Base-by-base conservation (phyloP, 1,284 basidiomycete genomes). In the Stygiomarasmius scandens region DNA sequence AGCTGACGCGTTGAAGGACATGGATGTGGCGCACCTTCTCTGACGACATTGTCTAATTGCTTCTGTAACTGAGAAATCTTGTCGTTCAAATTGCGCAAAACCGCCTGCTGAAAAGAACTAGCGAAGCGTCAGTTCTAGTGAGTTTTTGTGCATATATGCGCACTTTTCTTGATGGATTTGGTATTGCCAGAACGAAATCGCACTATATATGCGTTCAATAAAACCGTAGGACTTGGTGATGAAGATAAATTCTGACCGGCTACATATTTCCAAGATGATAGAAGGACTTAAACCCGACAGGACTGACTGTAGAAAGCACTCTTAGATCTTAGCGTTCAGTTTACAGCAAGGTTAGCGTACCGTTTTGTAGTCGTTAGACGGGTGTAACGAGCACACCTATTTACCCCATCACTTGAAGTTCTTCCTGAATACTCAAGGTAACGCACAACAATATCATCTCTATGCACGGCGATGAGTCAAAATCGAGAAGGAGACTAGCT, bases 171-270 rank as follows among this genome's bases (percentile, higher is more conserved):
- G 91, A 61, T 91, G 89, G 49, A 86, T 82, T 66, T 93, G 91
- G 69, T 93, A 93, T 68, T 92, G 89, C 92, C 92, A 93, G 70
- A 93, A 93, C 8, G 90, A 89, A 58, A 93, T 81, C 4, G 90
- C 88, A 32, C 89, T 91, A 59, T n/a, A 38, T 20, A 52, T 41
- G 27, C 49, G 57, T 34, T 51, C 34, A 45, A 27, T 49, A 45
- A 24, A 27, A 8, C 32, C 5, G 9, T 20, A 27, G 19, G 22
- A 23, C 23, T 22, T 19, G 11, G 25, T 19, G 14, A 24, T 22
- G 12, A 38, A 19, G 11, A 11, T n/a, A n/a, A 23, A 19, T 10
- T 24, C 78, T 16, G 58, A 86, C 90, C 91, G 83, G 66, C 83
- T 87, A 67, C 89, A 91, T 46, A 93, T 90, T 66, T 93, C 91